phyloP scores from a whole-genome alignment of 1,139 yeast genomes.

The Saccharomyces hybrid region DNA sequence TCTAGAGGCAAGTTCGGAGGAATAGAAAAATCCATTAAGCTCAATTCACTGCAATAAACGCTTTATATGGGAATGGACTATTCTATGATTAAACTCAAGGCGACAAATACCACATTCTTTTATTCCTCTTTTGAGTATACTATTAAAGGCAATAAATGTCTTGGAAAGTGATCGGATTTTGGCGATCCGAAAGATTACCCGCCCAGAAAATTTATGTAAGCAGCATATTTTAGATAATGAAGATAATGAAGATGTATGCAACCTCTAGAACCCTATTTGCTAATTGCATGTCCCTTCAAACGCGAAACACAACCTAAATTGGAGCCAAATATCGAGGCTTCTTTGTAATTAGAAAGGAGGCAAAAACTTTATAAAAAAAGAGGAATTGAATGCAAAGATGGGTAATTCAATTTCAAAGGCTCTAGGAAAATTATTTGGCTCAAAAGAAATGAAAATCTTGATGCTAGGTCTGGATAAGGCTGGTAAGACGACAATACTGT shows the following conservation, averaged over 20 bases:
- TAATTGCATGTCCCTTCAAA: too few relatives aligned
- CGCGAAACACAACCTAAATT: background rate
- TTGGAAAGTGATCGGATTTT: background rate
- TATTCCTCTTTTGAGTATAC: background rate
- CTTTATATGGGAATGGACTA: background rate
- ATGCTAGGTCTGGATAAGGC: conserved; percentile 93
- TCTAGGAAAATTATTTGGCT: conserved; percentile 43
- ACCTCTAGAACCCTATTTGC: background rate
- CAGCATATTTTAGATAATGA: background rate
- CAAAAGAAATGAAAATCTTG: conserved; percentile 48
- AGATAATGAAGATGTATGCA: background rate
- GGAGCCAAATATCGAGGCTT: background rate
- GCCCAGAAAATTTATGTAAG: background rate
- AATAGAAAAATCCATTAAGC: conserved; percentile 24
- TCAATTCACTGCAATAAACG: background rate
- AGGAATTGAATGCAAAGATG: conserved; percentile 28
- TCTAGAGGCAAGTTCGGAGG: conserved; percentile 25
- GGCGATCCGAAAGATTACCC: background rate
- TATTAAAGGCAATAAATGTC: background rate
- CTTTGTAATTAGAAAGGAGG: background rate
- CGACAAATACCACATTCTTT: background rate
- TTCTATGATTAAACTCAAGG: background rate
- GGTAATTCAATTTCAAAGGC: conserved; percentile 43
- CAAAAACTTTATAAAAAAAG: background rate
- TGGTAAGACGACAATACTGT: conserved; percentile 63